These are phyloP conservation scores for Leptodontidium sp. DNA, from an alignment of 2,329 filamentous ascomycete genomes.

Conservation along the genomic window DNA sequence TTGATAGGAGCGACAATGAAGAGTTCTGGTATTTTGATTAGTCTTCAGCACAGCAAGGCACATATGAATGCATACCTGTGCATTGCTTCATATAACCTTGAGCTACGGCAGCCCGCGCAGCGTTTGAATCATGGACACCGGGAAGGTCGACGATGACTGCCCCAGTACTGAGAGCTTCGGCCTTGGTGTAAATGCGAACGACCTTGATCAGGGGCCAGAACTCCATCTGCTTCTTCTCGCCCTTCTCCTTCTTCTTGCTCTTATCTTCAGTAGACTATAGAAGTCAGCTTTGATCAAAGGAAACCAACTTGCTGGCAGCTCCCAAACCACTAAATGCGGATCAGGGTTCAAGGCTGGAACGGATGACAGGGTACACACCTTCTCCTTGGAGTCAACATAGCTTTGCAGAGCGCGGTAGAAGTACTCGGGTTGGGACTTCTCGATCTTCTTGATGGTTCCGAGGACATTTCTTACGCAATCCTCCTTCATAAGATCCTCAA, in stretches of 20 bases:
- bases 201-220: constrained; percentile 50
- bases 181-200: constrained; percentile 54
- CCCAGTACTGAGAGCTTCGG: constrained; percentile 56
- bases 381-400: constrained; percentile 42
- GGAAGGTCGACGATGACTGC: constrained; percentile 62
- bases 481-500: constrained; percentile 19
- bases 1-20: constrained; percentile 60
- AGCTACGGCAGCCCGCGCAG: constrained; percentile 54
- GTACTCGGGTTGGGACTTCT: constrained; percentile 26
- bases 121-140: constrained; percentile 59
- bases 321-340: not conserved
- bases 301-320: not conserved
- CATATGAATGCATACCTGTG: constrained; percentile 48
- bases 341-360: too few species aligned
- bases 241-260: constrained; percentile 31
- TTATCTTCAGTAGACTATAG: constrained; percentile 29
- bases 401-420: constrained; percentile 39
- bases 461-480: constrained; percentile 23
- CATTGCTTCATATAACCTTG: constrained; percentile 56
- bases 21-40: constrained; percentile 48
- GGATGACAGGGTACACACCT: constrained; percentile 18
- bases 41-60: not conserved
- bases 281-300: constrained; percentile 15
- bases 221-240: constrained; percentile 44
- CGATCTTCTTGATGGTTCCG: constrained; percentile 32